Evolutionary conservation across 768 basidiomycete species (phyloP), one percentile per base, ranked within the genome.

Genomic region (Lentinula sp.): DNA sequence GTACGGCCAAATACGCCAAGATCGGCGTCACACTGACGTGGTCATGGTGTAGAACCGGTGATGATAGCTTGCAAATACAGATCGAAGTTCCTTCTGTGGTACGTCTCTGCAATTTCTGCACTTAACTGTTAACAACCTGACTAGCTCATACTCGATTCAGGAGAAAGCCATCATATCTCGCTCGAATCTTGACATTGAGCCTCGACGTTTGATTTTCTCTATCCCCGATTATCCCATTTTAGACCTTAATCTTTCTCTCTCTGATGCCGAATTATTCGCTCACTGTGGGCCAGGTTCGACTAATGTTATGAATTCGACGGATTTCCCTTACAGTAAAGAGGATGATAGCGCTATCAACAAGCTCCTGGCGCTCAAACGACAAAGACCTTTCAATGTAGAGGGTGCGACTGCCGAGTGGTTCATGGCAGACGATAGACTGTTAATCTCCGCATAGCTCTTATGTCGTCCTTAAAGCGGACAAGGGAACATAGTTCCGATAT

Each of bases 341-440:
- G 53, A 13, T 13, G 37, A 68, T 59, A 64, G 71, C 61, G 65
- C 77, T 63, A 68, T 72, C 70, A 15, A 70, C 67, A 34, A 71
- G 69, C 42, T 68, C 68, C 68, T 88, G 55, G 71, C 68, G 61
- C 75, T 90, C 40, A 88, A 88, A 65, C 78, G 83, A 46, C 78
- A 81, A 66, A 74, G 84, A 5, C 76, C 78, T 42, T 76, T 91
- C 15, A 78, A 88, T 60, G 82, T 89, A 0, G 86, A 89, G 23
- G 69, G 66, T 2, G 88, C 88, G 0, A 74, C 68, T 50, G 88
- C 87, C 6, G 85, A 89, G 69, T 92, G 90, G 89, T 77, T 75
- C 37, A 78, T 89, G 21, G 80, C 73, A 5, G 81, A 86, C 50
- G 76, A 73, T 7, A 62, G 72, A 49, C 68, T 91, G 55, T 69